These are phyloP conservation scores for Lasiodiplodia sp. DNA, from an alignment of 2,329 filamentous ascomycete genomes.

Conservation along the genomic window DNA sequence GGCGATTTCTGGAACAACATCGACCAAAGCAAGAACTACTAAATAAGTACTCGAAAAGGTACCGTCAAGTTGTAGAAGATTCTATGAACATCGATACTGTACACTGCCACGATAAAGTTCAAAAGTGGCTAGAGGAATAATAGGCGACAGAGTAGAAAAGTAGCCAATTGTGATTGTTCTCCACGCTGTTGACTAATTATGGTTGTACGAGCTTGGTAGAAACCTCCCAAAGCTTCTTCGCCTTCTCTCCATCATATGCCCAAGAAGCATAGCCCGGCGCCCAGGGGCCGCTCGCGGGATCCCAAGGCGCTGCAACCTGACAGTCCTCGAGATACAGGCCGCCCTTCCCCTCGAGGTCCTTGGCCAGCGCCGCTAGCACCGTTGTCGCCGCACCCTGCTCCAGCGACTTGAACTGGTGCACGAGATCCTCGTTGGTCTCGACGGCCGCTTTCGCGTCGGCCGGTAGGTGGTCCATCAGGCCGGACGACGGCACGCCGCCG, in stretches of 20 bases:
- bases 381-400: constrained; percentile 51
- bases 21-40: too few relatives aligned
- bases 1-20: too few relatives aligned
- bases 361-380: constrained; percentile 47
- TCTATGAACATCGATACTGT: too few relatives aligned
- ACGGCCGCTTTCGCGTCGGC: constrained; percentile 61
- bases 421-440: constrained; percentile 53
- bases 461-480: constrained; percentile 53
- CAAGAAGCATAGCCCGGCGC: constrained; percentile 39
- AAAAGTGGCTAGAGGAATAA: too few relatives aligned
- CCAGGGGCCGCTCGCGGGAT: constrained; percentile 32
- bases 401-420: neutral
- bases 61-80: too few relatives aligned
- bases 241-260: constrained; percentile 50
- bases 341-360: constrained; percentile 12
- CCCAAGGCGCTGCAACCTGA: constrained; percentile 39
- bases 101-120: too few relatives aligned
- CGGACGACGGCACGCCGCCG: constrained; percentile 50
- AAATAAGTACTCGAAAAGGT: too few relatives aligned
- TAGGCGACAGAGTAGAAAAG: too few relatives aligned
- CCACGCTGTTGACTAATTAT: too few relatives aligned
- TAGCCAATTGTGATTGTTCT: too few relatives aligned
- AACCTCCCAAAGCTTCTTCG: constrained; percentile 52
- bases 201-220: neutral
- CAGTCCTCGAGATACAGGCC: constrained; percentile 52